Evolutionary conservation across 129 eudicot species (phyloP), one percentile per base, ranked within the genome.

Genomic region (Flaveria linearis): DNA sequence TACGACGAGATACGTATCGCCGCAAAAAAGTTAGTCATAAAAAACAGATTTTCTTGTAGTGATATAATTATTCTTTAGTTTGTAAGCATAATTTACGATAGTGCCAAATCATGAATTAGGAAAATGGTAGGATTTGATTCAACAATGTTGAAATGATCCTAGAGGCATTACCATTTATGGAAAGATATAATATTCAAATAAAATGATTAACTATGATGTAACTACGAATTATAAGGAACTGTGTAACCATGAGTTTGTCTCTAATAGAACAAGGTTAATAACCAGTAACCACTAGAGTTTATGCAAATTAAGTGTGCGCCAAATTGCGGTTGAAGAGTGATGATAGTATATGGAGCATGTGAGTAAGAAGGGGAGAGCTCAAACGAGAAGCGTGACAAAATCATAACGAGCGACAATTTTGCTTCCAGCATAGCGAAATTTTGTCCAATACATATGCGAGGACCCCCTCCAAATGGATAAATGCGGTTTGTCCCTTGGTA

Each of bases 361-460:
- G 82, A 71, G 39, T 82, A 82, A 6, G 85, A 82, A 3, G 86
- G 71, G 0, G 82, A 77, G 5, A 82, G 76, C n/a, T 72, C 65
- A 58, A 82, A 82, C 6, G 86, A 77, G 72, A 82, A 82, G 49
- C 26, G 75, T 33, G 5, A 42, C 15, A 82, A 23, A 15, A 82
- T 82, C 86, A 72, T 77, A 49, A 73, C 76, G 3, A 82, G 20
- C 1, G 80, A 68, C 68, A 72, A 45, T 77, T 82, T 82, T 14
- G 86, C 86, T 82, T 82, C 82, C 76, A 76, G 11, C 80, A 76
- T 76, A 1, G 74, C 73, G 22, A 76, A 76, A 36, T 76, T 76
- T 66, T 76, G 80, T 66, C 80, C 80, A 49, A 76, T 39, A 39
- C 80, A 76, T 50, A 76, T 42, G 51, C 67, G 80, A 2, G 80